Percentiles rank a stretch among this genome's conserved stretches.
phyloP scores from a whole-genome alignment of 2,329 filamentous ascomycete genomes.

The Coniochaeta prunicola region DNA sequence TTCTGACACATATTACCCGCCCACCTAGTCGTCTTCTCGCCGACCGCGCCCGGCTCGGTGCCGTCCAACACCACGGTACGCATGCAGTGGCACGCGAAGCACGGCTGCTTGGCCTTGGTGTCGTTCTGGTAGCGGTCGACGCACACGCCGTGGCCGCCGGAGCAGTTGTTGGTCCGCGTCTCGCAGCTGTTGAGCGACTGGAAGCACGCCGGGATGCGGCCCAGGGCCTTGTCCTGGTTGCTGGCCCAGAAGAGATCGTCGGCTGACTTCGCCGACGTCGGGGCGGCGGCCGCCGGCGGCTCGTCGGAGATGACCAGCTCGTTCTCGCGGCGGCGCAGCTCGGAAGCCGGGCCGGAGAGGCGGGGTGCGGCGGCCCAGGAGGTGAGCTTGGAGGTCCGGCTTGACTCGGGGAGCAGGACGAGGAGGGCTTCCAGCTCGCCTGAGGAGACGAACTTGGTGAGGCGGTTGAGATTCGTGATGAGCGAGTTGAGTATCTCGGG shows the following conservation, averaged over 20 bases:
- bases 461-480: constrained; percentile 33
- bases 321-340: constrained; percentile 40
- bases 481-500: constrained; percentile 34
- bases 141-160: constrained; percentile 73
- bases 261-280: constrained; percentile 7
- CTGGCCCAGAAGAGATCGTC: constrained; percentile 15
- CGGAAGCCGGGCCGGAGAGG: constrained; percentile 19
- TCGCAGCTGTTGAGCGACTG: constrained; percentile 60
- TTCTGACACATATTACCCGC: constrained; percentile 85
- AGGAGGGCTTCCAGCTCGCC: constrained; percentile 50
- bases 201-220: constrained; percentile 67
- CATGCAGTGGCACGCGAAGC: constrained; percentile 74
- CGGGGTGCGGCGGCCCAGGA: constrained; percentile 29
- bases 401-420: constrained; percentile 44
- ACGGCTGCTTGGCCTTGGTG: constrained; percentile 38
- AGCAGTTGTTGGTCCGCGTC: constrained; percentile 68
- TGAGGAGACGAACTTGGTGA: constrained; percentile 35
- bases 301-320: constrained; percentile 36
- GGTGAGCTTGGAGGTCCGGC: constrained; percentile 25
- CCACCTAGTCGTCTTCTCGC: constrained; percentile 64
- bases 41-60: constrained; percentile 35
- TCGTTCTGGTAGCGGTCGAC: constrained; percentile 52
- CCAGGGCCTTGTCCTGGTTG: constrained; percentile 23
- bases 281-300: constrained; percentile 8
- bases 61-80: constrained; percentile 40